phyloP scores from a whole-genome alignment of 2,329 filamentous ascomycete genomes.

The Bimuria novae-zelandiae region DNA sequence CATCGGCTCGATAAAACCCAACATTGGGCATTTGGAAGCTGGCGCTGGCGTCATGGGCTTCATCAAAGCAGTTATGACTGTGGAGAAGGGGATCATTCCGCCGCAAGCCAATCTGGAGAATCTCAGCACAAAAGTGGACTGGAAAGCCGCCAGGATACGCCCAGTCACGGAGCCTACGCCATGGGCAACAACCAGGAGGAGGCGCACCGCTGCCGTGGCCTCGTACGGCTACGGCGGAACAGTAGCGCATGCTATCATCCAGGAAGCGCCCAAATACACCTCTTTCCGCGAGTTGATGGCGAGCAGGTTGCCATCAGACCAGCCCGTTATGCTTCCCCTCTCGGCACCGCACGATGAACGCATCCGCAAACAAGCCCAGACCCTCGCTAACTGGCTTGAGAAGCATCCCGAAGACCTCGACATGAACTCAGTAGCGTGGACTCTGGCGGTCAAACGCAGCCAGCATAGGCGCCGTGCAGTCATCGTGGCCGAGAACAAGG shows the following conservation, averaged over 20 bases:
- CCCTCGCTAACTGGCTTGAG: background rate
- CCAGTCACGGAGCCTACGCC: conserved; percentile 2
- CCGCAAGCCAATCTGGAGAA: conserved; percentile 19
- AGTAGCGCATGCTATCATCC: background rate
- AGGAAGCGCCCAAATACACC: background rate
- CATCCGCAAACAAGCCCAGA: background rate
- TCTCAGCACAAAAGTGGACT: conserved; percentile 37
- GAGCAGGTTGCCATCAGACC: background rate
- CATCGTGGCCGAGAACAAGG: too few species aligned
- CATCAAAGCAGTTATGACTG: conserved; percentile 42
- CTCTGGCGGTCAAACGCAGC: too few species aligned
- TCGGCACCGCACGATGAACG: background rate
- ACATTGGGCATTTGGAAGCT: conserved; percentile 48
- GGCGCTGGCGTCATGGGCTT: conserved; percentile 40
- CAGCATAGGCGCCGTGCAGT: too few species aligned
- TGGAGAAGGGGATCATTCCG: conserved; percentile 41
- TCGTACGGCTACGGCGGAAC: conserved; percentile 1
- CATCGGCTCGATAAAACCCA: conserved; percentile 33
- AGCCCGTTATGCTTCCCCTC: background rate
- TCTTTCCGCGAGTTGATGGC: background rate
- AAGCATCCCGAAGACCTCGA: background rate
- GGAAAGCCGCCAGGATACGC: conserved; percentile 14
- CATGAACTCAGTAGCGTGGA: too few species aligned
- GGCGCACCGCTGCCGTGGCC: conserved; percentile 2
- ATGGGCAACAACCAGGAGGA: conserved; percentile 12